A percentile compares a stretch with the other conserved stretches of the same genome.
Conservation (phyloP, 768 basidiomycete species). For the Pleurotus giganteus region DNA sequence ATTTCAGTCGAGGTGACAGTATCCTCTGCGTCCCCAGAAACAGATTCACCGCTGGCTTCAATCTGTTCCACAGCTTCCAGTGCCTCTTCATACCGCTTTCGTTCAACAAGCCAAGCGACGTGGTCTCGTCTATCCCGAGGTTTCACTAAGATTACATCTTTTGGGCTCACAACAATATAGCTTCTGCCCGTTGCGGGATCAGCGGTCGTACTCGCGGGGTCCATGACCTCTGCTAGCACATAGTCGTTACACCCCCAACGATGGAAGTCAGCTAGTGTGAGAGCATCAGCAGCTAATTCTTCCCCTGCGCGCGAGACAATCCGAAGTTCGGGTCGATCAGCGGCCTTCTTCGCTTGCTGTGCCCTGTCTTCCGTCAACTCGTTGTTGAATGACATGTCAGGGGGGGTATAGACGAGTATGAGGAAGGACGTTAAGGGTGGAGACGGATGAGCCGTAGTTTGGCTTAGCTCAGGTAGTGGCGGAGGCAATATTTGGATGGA, state of each 20-base stretch:
- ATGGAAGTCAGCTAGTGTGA: slow-evolving; percentile 76
- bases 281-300: slow-evolving; percentile 81
- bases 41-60: slow-evolving; percentile 33
- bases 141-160: slow-evolving; percentile 83
- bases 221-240: slow-evolving; percentile 54
- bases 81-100: slow-evolving; percentile 85
- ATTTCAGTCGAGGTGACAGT: slow-evolving; percentile 63
- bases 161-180: slow-evolving; percentile 85
- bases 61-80: slow-evolving; percentile 75
- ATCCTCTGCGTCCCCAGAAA: slow-evolving; percentile 24
- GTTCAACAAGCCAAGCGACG: slow-evolving; percentile 88
- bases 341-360: slow-evolving; percentile 77
- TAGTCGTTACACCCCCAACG: slow-evolving; percentile 94
- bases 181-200: slow-evolving; percentile 40
- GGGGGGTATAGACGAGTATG: slow-evolving; percentile 82
- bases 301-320: slow-evolving; percentile 89
- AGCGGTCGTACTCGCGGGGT: slow-evolving; percentile 25
- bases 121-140: slow-evolving; percentile 89
- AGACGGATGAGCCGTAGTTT: slow-evolving; percentile 15
- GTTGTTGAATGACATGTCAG: slow-evolving; percentile 65
- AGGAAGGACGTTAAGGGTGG: slow-evolving; percentile 68
- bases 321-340: slow-evolving; percentile 91
- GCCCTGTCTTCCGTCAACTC: slow-evolving; percentile 72
- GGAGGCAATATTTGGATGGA: slow-evolving; percentile 23
- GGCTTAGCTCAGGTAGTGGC: slow-evolving; percentile 14